Percentiles rank a stretch among this genome's conserved stretches.
These are phyloP conservation scores for Climacium dendroides DNA, from an alignment of 225 moss, liverwort and hornwort species.

Conservation along the genomic window DNA sequence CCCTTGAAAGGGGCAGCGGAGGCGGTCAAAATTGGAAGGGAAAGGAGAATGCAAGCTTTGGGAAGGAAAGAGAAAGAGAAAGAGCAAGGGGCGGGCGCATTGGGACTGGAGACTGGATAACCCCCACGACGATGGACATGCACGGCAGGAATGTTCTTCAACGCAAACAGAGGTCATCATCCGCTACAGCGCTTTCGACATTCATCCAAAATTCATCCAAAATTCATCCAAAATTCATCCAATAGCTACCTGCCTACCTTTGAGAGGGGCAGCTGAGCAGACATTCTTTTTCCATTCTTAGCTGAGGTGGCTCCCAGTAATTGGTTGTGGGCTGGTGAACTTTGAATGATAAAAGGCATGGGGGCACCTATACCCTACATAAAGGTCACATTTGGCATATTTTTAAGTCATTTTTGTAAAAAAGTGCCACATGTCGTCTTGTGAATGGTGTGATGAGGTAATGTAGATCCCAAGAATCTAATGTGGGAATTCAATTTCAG, in stretches of 20 bases:
- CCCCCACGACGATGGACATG: neutral
- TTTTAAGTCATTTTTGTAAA: too few relatives aligned
- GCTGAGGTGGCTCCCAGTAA: neutral
- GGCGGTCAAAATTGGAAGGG: conserved; percentile 6
- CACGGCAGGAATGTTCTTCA: neutral
- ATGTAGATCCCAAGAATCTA: too few relatives aligned
- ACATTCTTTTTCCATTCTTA: neutral
- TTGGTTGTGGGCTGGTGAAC: neutral
- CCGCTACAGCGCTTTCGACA: neutral
- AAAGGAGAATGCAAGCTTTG: neutral
- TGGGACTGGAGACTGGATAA: neutral
- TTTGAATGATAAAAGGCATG: neutral
- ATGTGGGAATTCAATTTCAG: too few relatives aligned
- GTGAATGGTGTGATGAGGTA: too few relatives aligned
- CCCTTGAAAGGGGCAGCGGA: neutral
- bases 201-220: neutral
- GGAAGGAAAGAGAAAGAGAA: neutral
- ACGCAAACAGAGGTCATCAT: neutral
- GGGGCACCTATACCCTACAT: too few relatives aligned
- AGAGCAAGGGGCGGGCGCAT: neutral
- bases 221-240: neutral
- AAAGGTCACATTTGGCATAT: too few relatives aligned
- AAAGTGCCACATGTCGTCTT: too few relatives aligned
- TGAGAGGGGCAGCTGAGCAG: neutral
- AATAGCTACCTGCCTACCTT: neutral